Percentiles rank a stretch among this genome's conserved stretches.
Evolutionary conservation across 116 monocot species (phyloP).

Genomic region (Phalaenopsis hybrid): DNA sequence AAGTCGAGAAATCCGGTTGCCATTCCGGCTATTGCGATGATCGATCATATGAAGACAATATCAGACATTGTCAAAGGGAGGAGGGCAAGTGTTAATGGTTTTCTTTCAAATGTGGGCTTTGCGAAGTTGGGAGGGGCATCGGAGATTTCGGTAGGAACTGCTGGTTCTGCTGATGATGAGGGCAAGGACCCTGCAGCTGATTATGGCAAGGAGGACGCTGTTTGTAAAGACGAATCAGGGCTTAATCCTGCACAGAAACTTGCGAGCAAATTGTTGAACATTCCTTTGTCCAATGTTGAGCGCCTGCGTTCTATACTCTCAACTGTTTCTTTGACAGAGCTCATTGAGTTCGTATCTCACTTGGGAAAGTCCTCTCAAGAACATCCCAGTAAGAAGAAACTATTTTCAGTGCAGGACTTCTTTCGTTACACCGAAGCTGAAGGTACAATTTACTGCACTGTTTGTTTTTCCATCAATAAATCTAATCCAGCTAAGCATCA

Average conservation of each 20-base stretch:
- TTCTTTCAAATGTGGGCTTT: conserved; percentile 56
- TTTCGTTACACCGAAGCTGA: conserved; percentile 63
- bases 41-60: conserved; percentile 42
- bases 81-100: conserved; percentile 41
- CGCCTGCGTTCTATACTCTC: conserved; percentile 60
- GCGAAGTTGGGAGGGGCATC: conserved; percentile 69
- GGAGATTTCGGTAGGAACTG: conserved; percentile 24
- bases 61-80: conserved; percentile 40
- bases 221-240: conserved; percentile 30
- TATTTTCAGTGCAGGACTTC: conserved; percentile 86
- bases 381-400: conserved; percentile 76
- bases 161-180: conserved; percentile 28
- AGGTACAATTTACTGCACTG: conserved; percentile 31
- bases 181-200: background rate
- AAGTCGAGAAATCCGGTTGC: background rate
- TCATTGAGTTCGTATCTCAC: conserved; percentile 58
- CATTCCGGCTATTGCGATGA: conserved; percentile 7
- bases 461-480: background rate
- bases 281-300: conserved; percentile 89
- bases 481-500: background rate
- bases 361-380: conserved; percentile 43
- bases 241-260: conserved; percentile 38
- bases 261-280: conserved; percentile 47
- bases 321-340: conserved; percentile 51
- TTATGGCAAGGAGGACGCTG: conserved; percentile 29